Evolutionary conservation across 306 rosid species (phyloP).

Genomic region (Ochetophila trinervis): DNA sequence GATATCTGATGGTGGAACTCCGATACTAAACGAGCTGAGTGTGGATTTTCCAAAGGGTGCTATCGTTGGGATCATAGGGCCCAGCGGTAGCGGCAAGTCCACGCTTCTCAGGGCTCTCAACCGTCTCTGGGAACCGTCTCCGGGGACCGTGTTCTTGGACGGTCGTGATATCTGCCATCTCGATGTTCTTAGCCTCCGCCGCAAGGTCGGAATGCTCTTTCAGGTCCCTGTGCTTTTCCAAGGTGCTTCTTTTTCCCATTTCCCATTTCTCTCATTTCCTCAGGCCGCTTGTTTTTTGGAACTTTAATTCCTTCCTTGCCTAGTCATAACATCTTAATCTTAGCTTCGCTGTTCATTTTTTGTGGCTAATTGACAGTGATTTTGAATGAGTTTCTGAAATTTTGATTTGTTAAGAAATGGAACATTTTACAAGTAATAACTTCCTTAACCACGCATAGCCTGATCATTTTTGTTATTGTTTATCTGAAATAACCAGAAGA

Average conservation of each 20-base stretch:
- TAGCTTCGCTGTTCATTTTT: not conserved
- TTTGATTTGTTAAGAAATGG: too few species aligned
- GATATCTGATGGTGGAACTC: constrained; percentile 43
- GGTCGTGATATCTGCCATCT: constrained; percentile 50
- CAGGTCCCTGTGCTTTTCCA: constrained; percentile 89
- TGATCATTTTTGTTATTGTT: too few species aligned
- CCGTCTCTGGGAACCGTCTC: constrained; percentile 90
- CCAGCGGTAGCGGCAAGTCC: constrained; percentile 97
- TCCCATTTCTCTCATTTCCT: not conserved
- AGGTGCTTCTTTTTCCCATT: constrained; percentile 33
- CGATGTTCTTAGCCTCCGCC: constrained; percentile 80
- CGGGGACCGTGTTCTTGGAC: constrained; percentile 61
- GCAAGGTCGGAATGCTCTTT: constrained; percentile 92
- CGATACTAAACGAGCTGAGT: constrained; percentile 55
- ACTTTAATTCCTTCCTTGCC: too few species aligned
- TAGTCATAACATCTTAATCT: not conserved
- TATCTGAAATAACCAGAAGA: too few species aligned
- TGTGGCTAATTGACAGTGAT: not conserved
- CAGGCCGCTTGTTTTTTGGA: too few species aligned
- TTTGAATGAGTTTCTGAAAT: too few species aligned
- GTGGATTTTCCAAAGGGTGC: constrained; percentile 59
- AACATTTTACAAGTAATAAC: too few species aligned
- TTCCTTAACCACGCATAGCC: too few species aligned
- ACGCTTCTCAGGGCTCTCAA: constrained; percentile 72
- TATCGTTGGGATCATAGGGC: constrained; percentile 76